Base-by-base conservation (phyloP, 371 early-diverging fungal species). In the Phascolomyces articulosus region DNA sequence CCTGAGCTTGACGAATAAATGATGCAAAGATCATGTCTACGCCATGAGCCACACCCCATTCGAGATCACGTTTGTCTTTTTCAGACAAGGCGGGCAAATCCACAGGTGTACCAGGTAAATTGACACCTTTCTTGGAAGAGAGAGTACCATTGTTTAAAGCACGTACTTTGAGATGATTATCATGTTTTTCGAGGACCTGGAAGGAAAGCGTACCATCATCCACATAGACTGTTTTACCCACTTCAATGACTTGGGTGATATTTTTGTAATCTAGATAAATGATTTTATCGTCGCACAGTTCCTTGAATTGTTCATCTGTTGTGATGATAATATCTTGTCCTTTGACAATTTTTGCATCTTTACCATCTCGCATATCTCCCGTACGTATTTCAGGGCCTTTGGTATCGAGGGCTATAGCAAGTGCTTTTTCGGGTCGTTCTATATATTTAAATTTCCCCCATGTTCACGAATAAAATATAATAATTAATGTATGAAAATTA, bases 1-100 rank as follows among this genome's bases (percentile, higher is more conserved):
- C 96, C 69, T 90, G 82, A 55, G 90, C 93, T 63, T 88, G 90
- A 44, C 95, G 90, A 71, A 98, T 93, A 72, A 99, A 99, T 38
- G 96, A 96, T 2, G 96, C 97, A 81, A 97, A 96, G 75, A 99
- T 86, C 77, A 96, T 94, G 74, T 99, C 99, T 28, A 98, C 90
- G 26, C 91, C 91, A 60, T 97, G 86, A 71, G 92, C 87, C 49
- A 98, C 87, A 48, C 95, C 99, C 79, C 96, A 97, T 31, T 69
- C 70, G 63, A 99, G 82, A 74, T 97, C 96, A 23, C 72, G 65
- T 75, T 88, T 91, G 77, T 99, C 98, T 84, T 96, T 96, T 58
- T 92, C 93, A 4, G 93, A 95, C 48, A 98, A 86, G 18, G 94
- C 92, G 7, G 95, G 96, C 38, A 95, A 85, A 63, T 93, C 92